phyloP scores from a whole-genome alignment of 2,329 filamentous ascomycete species.

The Massarina eburnea region DNA sequence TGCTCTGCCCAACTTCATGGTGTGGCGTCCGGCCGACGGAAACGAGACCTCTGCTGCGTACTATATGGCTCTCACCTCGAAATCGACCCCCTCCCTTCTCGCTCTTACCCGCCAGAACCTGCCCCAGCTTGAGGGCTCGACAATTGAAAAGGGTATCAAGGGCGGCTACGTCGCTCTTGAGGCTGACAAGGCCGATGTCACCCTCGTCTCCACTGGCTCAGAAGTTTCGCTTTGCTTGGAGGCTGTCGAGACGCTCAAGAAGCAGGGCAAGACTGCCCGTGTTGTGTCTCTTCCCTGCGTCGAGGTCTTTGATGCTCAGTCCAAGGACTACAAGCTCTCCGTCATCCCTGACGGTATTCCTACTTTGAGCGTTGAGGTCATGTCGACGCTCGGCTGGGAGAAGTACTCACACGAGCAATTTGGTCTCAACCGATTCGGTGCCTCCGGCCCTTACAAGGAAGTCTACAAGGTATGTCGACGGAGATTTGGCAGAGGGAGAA shows the following conservation, averaged over 20 bases:
- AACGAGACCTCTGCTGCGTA: slow-evolving; percentile 98
- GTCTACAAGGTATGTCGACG: slow-evolving; percentile 73
- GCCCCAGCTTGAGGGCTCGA: slow-evolving; percentile 93
- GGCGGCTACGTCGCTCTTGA: slow-evolving; percentile 92
- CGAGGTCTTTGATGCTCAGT: slow-evolving; percentile 92
- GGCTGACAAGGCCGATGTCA: slow-evolving; percentile 79
- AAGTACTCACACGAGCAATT: slow-evolving; percentile 99
- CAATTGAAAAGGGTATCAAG: slow-evolving; percentile 86
- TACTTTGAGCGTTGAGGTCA: slow-evolving; percentile 90
- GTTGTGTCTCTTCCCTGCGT: slow-evolving; percentile 96
- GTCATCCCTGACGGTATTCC: slow-evolving; percentile 94
- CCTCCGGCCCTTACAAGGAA: slow-evolving; percentile 94
- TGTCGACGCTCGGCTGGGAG: slow-evolving; percentile 98
- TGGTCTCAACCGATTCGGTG: slow-evolving; percentile 98
- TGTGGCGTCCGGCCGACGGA: slow-evolving; percentile 97
- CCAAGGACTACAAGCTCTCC: slow-evolving; percentile 91
- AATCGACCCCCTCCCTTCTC: slow-evolving; percentile 87
- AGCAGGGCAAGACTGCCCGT: slow-evolving; percentile 83
- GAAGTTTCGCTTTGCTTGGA: slow-evolving; percentile 95
- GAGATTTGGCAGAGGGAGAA: slow-evolving; percentile 28
- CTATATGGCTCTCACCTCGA: slow-evolving; percentile 89
- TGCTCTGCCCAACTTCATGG: slow-evolving; percentile 97
- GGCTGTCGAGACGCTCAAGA: slow-evolving; percentile 85
- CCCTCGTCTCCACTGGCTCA: slow-evolving; percentile 91
- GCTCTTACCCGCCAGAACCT: slow-evolving; percentile 98